Evolutionary conservation across 805 yeast species (phyloP), one percentile per base, ranked within the genome.

Genomic region (Saccharomycopsis babjevae): DNA sequence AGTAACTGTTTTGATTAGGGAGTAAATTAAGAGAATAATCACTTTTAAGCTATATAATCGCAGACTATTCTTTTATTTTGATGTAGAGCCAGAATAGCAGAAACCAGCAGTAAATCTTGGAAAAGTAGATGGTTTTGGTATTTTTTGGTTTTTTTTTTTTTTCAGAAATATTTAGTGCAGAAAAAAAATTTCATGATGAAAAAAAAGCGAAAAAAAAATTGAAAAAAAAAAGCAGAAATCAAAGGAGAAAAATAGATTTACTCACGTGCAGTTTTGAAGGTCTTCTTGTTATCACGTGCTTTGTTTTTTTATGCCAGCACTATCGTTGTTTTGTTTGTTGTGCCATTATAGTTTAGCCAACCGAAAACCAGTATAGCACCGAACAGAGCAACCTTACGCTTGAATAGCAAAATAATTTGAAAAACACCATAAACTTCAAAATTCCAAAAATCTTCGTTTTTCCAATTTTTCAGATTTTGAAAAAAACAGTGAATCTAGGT

Each of bases 1-100:
- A 11, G 36, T 46, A 28, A 15, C 32, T 16, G 5, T 43, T n/a
- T 46, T 46, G 18, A 16, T 32, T 11, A 13, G 15, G 38, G 36
- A 34, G 20, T 20, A 73, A 68, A 63, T 67, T 64, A 60, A 43
- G 76, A 81, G 85, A 83, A 83, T 84, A 84, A 83, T 83, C 88
- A 82, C 81, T 76, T 82, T 83, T 84, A 84, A 84, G 88, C 87
- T 74, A 69, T 67, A 46, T 46, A 46, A 66, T 63, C 69, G 88
- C 91, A 81, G 91, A 86, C 90, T 85, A 86, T 85, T 83, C 90
- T 81, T 85, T 85, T 65, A n/a, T 22, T 54, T 15, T 15, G 22
- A n/a, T 55, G 32, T 34, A 5, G 28, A 52, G 16, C 22, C 16
- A 34, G 15, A 28, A 11, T n/a, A 13, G 8, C n/a, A 32, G 15